A percentile compares a stretch with the other conserved stretches of the same genome.
Evolutionary conservation across 1,139 yeast genomes (phyloP).

Genomic region (Kodamaea sp.): DNA sequence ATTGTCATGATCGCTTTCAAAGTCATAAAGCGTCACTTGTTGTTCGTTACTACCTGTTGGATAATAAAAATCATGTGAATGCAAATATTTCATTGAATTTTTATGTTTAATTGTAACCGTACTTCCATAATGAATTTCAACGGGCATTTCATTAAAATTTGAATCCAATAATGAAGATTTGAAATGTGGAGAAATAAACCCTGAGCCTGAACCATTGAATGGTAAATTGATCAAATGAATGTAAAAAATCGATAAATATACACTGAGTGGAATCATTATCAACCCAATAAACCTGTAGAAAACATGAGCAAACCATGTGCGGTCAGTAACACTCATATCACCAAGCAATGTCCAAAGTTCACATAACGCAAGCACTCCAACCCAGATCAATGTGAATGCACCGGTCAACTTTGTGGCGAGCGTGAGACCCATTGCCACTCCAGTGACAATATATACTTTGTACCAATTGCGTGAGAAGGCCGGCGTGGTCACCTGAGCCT

Average conservation of each 20-base stretch:
- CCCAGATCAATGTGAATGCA: constrained; percentile 49
- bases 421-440: constrained; percentile 51
- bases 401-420: constrained; percentile 57
- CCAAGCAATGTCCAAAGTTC: constrained; percentile 58
- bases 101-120: constrained; percentile 63
- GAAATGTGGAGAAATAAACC: constrained; percentile 54
- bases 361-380: constrained; percentile 34
- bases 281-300: constrained; percentile 31
- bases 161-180: constrained; percentile 48
- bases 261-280: constrained; percentile 44
- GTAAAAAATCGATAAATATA: constrained; percentile 48
- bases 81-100: constrained; percentile 61
- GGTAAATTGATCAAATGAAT: constrained; percentile 49
- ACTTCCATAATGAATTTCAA: constrained; percentile 61
- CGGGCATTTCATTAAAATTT: constrained; percentile 34
- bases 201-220: constrained; percentile 48
- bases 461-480: constrained; percentile 44
- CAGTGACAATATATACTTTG: constrained; percentile 36
- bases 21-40: constrained; percentile 62
- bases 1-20: constrained; percentile 51
- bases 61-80: constrained; percentile 58
- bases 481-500: constrained; percentile 31
- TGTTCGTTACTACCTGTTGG: constrained; percentile 57
- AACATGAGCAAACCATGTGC: constrained; percentile 29
- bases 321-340: constrained; percentile 44